Conservation (phyloP, 768 basidiomycete genomes). For the Cystofilobasidium ferigula region DNA sequence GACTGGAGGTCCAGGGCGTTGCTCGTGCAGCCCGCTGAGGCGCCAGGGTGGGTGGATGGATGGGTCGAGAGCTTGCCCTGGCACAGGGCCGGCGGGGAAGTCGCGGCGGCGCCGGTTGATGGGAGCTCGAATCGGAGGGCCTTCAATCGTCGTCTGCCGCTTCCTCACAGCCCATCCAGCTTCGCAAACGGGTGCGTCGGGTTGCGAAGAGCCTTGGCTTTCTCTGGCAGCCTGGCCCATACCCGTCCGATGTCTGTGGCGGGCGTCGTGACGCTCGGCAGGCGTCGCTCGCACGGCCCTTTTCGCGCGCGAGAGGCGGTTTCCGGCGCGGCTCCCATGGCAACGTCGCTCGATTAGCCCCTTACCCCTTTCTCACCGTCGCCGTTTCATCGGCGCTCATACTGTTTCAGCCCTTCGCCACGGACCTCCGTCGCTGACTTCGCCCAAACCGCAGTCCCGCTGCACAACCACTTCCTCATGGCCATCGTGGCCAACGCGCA, state of each 20-base stretch:
- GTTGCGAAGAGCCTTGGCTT: background rate
- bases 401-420: background rate
- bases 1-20: background rate
- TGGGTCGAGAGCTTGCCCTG: background rate
- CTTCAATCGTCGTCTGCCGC: background rate
- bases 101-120: background rate
- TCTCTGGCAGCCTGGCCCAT: too few species aligned
- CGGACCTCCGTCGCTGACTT: background rate
- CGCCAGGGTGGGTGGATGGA: background rate
- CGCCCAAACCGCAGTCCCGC: constrained; percentile 19
- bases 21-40: background rate
- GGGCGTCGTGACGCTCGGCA: background rate
- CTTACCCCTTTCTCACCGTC: background rate
- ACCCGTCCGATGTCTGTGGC: background rate
- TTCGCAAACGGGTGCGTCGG: background rate
- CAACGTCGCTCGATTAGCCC: background rate
- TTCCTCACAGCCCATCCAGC: background rate
- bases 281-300: background rate
- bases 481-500: constrained; percentile 21
- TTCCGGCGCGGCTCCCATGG: background rate
- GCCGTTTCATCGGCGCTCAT: background rate
- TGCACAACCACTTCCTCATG: constrained; percentile 25
- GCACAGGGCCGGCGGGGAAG: background rate
- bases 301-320: background rate
- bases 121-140: background rate